These are phyloP conservation scores for Mercurialis annua DNA, from an alignment of 345 rosid species.

Conservation along the genomic window DNA sequence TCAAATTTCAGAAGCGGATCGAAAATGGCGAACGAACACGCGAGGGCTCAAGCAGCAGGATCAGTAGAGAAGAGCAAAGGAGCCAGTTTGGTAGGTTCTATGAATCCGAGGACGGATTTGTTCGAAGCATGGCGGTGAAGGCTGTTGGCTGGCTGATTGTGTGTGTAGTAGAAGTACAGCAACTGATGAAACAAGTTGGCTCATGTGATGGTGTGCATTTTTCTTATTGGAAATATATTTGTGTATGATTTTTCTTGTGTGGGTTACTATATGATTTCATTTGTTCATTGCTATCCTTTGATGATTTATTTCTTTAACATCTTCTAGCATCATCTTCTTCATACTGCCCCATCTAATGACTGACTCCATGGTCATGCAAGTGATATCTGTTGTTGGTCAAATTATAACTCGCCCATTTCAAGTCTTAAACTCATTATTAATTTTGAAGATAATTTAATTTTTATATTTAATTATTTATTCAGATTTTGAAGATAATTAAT, in stretches of 20 bases:
- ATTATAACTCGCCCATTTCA: no score
- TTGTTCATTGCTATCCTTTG: background rate
- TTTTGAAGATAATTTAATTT: no score
- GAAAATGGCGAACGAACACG: slow-evolving; percentile 33
- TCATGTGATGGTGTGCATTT: slow-evolving; percentile 7
- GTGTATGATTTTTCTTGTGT: slow-evolving; percentile 21
- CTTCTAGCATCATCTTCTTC: background rate
- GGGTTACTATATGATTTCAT: slow-evolving; percentile 8
- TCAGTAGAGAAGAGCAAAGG: slow-evolving; percentile 38
- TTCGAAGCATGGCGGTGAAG: slow-evolving; percentile 79
- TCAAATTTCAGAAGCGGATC: slow-evolving; percentile 33
- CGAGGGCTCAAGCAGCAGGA: slow-evolving; percentile 28
- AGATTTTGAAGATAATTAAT: no score
- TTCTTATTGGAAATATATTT: slow-evolving; percentile 14
- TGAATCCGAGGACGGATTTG: slow-evolving; percentile 63
- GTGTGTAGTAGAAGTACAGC: background rate
- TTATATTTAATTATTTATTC: no score
- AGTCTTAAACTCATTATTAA: no score
- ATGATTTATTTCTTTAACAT: slow-evolving; percentile 1
- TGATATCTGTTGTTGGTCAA: no score
- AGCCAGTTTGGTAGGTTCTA: slow-evolving; percentile 36
- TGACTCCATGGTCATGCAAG: no score
- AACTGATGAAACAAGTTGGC: slow-evolving; percentile 32
- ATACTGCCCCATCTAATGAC: no score
- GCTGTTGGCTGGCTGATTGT: background rate